Evolutionary conservation across 306 rosid genomes (phyloP).

Genomic region (Citrullus mucosospermus): DNA sequence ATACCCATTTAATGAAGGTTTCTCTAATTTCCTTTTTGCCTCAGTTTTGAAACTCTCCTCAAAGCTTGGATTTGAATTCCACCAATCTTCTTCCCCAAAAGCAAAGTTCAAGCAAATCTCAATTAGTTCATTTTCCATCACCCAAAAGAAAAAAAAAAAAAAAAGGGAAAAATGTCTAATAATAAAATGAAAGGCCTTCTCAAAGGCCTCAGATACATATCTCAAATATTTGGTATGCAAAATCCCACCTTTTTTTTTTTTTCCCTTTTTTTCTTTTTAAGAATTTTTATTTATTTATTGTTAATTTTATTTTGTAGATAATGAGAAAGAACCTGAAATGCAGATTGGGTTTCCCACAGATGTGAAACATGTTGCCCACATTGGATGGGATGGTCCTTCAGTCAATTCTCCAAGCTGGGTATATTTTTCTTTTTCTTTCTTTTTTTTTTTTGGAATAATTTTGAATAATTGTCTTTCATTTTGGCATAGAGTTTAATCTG

Average conservation of each 20-base stretch:
- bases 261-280: too few relatives aligned
- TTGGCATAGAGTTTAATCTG: too few relatives aligned
- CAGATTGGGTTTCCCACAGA: slow-evolving; percentile 82
- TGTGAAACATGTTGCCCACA: slow-evolving; percentile 91
- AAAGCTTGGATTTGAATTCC: slow-evolving; percentile 8
- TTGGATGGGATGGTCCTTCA: slow-evolving; percentile 82
- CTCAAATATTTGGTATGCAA: slow-evolving; percentile 76
- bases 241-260: not conserved
- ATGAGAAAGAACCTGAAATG: slow-evolving; percentile 60
- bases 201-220: slow-evolving; percentile 76
- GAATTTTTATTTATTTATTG: too few relatives aligned
- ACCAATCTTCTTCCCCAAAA: slow-evolving; percentile 1
- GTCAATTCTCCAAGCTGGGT: slow-evolving; percentile 87
- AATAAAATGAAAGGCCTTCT: slow-evolving; percentile 85
- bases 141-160: not conserved
- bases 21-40: not conserved
- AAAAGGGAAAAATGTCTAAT: slow-evolving; percentile 25
- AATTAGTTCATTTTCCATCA: not conserved
- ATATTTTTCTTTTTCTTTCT: too few relatives aligned
- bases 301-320: slow-evolving; percentile 24
- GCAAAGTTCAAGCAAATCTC: not conserved
- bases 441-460: too few relatives aligned
- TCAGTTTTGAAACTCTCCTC: slow-evolving; percentile 6
- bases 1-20: not conserved
- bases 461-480: too few relatives aligned